phyloP scores from a whole-genome alignment of 768 basidiomycete species.

The Obba rivulosa region DNA sequence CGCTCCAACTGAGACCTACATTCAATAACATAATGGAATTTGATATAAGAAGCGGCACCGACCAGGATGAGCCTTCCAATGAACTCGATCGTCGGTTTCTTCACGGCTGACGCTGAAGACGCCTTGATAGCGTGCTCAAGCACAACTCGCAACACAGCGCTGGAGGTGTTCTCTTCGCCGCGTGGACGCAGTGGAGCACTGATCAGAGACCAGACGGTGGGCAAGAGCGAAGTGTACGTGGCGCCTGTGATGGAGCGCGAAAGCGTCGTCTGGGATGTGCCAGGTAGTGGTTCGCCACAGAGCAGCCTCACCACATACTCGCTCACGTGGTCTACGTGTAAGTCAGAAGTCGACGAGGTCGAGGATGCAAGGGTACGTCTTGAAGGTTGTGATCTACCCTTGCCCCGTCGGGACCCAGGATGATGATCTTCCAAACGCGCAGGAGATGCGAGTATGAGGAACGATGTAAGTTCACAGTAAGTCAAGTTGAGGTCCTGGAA shows the following conservation, averaged over 20 bases:
- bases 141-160: conserved; percentile 44
- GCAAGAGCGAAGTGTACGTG: conserved; percentile 64
- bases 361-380: background rate
- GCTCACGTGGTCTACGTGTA: conserved; percentile 48
- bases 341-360: background rate
- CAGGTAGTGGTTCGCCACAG: conserved; percentile 35
- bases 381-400: background rate
- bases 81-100: conserved; percentile 70
- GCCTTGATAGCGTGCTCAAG: conserved; percentile 62
- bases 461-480: conserved; percentile 72
- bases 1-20: conserved; percentile 47
- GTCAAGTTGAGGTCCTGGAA: conserved; percentile 70
- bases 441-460: conserved; percentile 42
- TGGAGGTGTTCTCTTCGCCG: conserved; percentile 15
- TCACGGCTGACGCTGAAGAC: conserved; percentile 56
- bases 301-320: conserved; percentile 59
- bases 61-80: conserved; percentile 68
- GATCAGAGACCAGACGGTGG: conserved; percentile 74
- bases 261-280: conserved; percentile 19
- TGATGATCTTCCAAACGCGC: background rate
- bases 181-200: conserved; percentile 23
- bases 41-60: conserved; percentile 19
- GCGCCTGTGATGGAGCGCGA: conserved; percentile 45
- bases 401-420: conserved; percentile 2
- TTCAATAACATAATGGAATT: background rate